These are phyloP conservation scores for Halophytophthora polymorphica DNA, from an alignment of 352 stramenopile genomes.

Conservation along the genomic window DNA sequence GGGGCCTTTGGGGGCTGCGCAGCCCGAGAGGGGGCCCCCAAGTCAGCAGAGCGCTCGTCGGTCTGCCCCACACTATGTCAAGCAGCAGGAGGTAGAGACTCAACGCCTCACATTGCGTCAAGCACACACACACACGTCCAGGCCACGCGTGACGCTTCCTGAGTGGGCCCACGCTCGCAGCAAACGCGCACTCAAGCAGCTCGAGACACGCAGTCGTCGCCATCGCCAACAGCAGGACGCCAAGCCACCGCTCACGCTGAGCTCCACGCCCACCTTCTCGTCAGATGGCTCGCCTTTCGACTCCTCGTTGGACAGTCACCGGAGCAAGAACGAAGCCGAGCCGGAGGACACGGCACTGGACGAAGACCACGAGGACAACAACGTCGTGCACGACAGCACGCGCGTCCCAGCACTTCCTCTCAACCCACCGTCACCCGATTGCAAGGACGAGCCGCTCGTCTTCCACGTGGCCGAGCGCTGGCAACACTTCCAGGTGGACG, in stretches of 20 bases:
- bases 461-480: slow-evolving; percentile 39
- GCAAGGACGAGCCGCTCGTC: slow-evolving; percentile 19
- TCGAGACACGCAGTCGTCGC: slow-evolving; percentile 27
- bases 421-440: slow-evolving; percentile 5
- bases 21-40: neutral
- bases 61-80: too few species aligned
- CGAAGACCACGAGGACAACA: slow-evolving; percentile 7
- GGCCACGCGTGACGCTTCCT: slow-evolving; percentile 31
- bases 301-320: slow-evolving; percentile 5
- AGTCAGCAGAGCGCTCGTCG: neutral
- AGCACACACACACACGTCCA: slow-evolving; percentile 15
- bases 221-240: slow-evolving; percentile 1
- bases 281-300: slow-evolving; percentile 11
- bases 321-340: slow-evolving; percentile 16
- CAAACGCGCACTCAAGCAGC: slow-evolving; percentile 61
- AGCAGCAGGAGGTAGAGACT: slow-evolving; percentile 4
- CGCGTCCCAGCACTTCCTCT: neutral
- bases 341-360: neutral
- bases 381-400: too few species aligned
- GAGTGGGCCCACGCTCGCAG: slow-evolving; percentile 64
- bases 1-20: neutral
- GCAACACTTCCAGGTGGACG: slow-evolving; percentile 43
- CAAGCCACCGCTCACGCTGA: slow-evolving; percentile 17
- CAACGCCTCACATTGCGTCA: slow-evolving; percentile 10
- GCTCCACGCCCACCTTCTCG: slow-evolving; percentile 20